Evolutionary conservation across 1,284 basidiomycete species (phyloP).

Genomic region (Puccinia novopanici): DNA sequence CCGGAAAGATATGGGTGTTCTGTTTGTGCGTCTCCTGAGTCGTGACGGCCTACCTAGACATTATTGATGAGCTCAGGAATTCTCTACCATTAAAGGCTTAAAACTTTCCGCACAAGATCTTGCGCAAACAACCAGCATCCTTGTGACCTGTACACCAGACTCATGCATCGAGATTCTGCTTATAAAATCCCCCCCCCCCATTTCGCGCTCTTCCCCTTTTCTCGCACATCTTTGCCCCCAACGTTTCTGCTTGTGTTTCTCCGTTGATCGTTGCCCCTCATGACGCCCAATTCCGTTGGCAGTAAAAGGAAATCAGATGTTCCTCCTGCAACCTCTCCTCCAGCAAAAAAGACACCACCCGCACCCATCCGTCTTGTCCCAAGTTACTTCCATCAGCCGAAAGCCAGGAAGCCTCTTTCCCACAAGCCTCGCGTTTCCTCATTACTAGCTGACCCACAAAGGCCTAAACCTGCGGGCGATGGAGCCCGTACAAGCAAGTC

Average conservation of each 20-base stretch:
- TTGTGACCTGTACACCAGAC: not conserved
- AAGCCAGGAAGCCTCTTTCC: not conserved
- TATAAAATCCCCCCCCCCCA: not conserved
- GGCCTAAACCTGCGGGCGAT: no score
- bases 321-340: no score
- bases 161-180: not conserved
- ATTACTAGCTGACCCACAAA: not conserved
- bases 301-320: no score
- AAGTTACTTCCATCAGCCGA: not conserved
- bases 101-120: not conserved
- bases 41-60: not conserved
- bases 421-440: not conserved
- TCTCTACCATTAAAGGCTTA: not conserved
- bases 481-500: not conserved
- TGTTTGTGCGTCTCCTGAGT: not conserved
- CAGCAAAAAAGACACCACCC: not conserved
- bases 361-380: not conserved
- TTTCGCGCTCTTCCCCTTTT: not conserved
- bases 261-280: no score
- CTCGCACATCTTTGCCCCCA: not conserved
- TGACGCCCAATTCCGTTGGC: no score
- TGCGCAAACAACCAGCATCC: not conserved
- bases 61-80: conserved; percentile 6
- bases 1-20: no score
- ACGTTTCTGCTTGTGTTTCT: not conserved